Percentiles rank a stretch among this genome's conserved stretches.
phyloP scores from a whole-genome alignment of 225 moss, liverwort and hornwort species.

The Antitrichia curtipendula region DNA sequence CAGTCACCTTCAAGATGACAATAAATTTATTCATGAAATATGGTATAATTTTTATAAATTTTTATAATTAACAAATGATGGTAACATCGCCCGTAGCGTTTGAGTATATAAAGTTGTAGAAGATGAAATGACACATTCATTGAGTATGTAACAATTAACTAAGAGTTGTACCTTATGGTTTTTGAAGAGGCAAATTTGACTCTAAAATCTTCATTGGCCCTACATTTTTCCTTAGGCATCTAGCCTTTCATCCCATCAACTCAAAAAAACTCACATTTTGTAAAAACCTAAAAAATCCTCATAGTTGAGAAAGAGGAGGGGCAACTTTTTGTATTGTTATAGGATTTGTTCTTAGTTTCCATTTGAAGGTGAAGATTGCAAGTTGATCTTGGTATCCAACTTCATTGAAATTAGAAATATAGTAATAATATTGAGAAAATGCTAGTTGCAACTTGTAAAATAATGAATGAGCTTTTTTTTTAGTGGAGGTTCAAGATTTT shows the following conservation, averaged over 20 bases:
- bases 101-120: background rate
- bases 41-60: background rate
- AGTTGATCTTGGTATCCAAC: background rate
- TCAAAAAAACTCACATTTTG: background rate
- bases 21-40: background rate
- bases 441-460: background rate
- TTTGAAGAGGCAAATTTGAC: background rate
- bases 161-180: background rate
- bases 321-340: background rate
- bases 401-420: background rate
- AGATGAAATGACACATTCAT: background rate
- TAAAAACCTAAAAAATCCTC: background rate
- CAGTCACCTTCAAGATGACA: background rate
- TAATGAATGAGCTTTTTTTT: background rate
- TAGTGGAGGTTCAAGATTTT: background rate
- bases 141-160: background rate
- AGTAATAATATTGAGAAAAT: background rate
- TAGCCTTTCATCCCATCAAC: background rate
- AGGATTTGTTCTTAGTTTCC: too few species aligned
- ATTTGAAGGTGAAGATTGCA: background rate
- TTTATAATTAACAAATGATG: background rate
- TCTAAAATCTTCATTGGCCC: background rate
- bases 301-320: background rate
- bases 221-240: background rate
- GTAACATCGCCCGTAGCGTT: accelerated